Conservation (phyloP, 257 asterid species). For the Forsythia suspensa region DNA sequence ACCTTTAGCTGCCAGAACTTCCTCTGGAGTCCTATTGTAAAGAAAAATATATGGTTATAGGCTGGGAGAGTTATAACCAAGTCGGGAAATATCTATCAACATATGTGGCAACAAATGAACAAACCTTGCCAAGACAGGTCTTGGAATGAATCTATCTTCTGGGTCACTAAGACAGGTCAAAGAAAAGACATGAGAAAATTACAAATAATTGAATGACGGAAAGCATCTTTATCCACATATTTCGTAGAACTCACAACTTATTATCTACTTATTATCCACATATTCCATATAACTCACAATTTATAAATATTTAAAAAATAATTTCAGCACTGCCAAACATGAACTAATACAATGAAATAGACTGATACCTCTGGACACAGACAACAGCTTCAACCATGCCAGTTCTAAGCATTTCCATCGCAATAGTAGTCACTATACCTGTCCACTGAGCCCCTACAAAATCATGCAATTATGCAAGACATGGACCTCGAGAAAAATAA, state of each 20-base stretch:
- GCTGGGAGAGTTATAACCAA: conserved; percentile 6
- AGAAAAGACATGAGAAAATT: conserved; percentile 18
- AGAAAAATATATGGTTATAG: conserved; percentile 19
- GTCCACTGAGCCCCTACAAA: conserved; percentile 99
- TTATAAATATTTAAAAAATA: too few species aligned
- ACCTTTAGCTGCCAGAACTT: conserved; percentile 95
- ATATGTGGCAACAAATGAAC: conserved; percentile 17
- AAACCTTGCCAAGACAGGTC: conserved; percentile 93
- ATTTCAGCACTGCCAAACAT: too few species aligned
- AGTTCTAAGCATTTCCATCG: conserved; percentile 89
- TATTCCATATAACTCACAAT: too few species aligned
- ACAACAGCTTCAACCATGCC: conserved; percentile 97
- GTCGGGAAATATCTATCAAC: neutral
- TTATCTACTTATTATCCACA: too few species aligned
- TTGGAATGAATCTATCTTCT: conserved; percentile 89
- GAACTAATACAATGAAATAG: neutral
- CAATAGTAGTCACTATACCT: conserved; percentile 98
- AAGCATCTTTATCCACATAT: neutral
- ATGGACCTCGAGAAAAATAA: neutral
- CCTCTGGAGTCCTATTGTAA: conserved; percentile 86
- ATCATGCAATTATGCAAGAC: conserved; percentile 16
- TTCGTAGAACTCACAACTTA: too few species aligned
- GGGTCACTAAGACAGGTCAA: conserved; percentile 67
- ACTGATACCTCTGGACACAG: conserved; percentile 84
- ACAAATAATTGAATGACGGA: conserved; percentile 14